These are phyloP conservation scores for Beta macrorhiza DNA, from an alignment of 179 eudicot species.

Conservation along the genomic window DNA sequence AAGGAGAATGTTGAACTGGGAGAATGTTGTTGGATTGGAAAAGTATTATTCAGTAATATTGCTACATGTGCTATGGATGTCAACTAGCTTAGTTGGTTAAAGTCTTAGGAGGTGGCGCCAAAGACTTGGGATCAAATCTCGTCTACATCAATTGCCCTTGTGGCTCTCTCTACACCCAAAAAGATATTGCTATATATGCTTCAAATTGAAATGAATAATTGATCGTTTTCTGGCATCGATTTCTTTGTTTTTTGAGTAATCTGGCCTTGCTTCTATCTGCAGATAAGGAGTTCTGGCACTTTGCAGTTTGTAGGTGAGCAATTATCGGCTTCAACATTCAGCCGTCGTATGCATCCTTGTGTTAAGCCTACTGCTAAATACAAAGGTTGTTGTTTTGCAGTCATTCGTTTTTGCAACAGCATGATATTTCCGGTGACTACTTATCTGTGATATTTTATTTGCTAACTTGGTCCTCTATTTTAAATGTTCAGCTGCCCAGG, in stretches of 20 bases:
- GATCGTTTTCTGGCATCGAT: background rate
- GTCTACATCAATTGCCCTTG: too few species aligned
- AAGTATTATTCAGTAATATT: background rate
- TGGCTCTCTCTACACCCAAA: too few species aligned
- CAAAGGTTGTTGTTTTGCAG: conserved; percentile 44
- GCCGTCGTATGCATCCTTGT: conserved; percentile 58
- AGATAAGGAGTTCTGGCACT: conserved; percentile 13
- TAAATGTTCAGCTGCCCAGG: conserved; percentile 49
- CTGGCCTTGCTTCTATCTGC: background rate
- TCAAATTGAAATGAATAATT: background rate
- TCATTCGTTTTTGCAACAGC: background rate
- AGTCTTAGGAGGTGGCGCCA: too few species aligned
- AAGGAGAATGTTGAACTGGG: background rate
- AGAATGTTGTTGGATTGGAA: background rate
- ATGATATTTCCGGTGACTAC: background rate
- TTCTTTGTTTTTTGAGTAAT: background rate
- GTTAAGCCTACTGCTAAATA: conserved; percentile 61
- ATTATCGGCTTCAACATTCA: conserved; percentile 49
- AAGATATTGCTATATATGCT: background rate
- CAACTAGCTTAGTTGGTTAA: too few species aligned
- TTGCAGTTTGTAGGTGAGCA: conserved; percentile 45
- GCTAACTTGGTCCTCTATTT: conserved; percentile 19
- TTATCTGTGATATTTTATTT: background rate
- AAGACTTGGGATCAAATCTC: too few species aligned
- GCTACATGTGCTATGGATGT: background rate